phyloP scores from a whole-genome alignment of 2,329 filamentous ascomycete genomes.

The Coniella vitis region DNA sequence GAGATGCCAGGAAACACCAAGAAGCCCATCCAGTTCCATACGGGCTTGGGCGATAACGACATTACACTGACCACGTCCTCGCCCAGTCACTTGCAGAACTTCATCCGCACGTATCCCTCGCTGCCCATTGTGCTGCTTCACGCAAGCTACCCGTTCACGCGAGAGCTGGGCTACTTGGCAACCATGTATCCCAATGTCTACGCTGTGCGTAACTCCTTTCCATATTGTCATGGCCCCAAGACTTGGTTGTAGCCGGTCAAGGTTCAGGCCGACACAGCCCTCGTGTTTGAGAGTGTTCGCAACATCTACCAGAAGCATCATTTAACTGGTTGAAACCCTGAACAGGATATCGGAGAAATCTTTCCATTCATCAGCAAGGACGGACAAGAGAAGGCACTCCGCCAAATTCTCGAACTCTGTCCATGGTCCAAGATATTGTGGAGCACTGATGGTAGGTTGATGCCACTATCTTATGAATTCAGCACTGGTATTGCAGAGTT shows the following conservation, averaged over 20 bases:
- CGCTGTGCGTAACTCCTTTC: conserved; percentile 30
- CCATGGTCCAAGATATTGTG: conserved; percentile 70
- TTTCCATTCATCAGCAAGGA: conserved; percentile 73
- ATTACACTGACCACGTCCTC: conserved; percentile 64
- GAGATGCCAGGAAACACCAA: conserved; percentile 35
- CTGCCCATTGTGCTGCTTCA: conserved; percentile 75
- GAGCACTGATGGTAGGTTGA: conserved; percentile 60
- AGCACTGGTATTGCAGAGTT: neutral
- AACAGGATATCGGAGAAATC: conserved; percentile 68
- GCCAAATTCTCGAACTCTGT: conserved; percentile 67
- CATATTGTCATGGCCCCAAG: neutral
- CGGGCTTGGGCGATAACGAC: conserved; percentile 74
- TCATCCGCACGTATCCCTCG: conserved; percentile 62
- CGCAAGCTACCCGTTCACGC: conserved; percentile 73
- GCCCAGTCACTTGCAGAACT: conserved; percentile 65
- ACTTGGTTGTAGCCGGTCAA: neutral
- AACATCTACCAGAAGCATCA: neutral
- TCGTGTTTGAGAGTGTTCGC: neutral
- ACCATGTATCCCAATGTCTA: conserved; percentile 73
- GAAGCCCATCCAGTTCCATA: conserved; percentile 80
- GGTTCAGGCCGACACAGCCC: neutral
- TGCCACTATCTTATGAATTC: neutral
- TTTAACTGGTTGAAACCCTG: too few species aligned
- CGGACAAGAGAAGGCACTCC: conserved; percentile 64
- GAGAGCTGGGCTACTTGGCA: conserved; percentile 72